These are phyloP conservation scores for Scleroderma bovista DNA, from an alignment of 768 basidiomycete species.

Conservation along the genomic window DNA sequence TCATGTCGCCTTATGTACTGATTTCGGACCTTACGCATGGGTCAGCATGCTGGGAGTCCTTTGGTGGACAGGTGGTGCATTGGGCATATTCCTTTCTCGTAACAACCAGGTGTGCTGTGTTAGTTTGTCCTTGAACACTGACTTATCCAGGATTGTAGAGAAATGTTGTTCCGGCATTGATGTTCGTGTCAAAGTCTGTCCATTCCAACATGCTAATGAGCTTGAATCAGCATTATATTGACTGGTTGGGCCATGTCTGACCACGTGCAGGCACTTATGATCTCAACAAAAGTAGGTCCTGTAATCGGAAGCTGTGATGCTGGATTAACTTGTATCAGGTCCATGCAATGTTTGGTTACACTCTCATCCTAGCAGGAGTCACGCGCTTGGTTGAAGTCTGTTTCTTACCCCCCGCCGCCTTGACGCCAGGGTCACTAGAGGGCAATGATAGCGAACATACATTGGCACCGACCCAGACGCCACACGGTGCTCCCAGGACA, in stretches of 20 bases:
- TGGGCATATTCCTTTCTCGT: conserved; percentile 78
- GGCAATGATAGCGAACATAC: conserved; percentile 69
- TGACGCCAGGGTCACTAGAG: conserved; percentile 22
- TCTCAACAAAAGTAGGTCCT: conserved; percentile 66
- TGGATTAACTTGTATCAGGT: conserved; percentile 41
- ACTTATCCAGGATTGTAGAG: conserved; percentile 36
- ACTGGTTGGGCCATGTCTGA: conserved; percentile 95
- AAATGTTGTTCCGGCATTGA: conserved; percentile 73
- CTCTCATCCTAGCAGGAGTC: conserved; percentile 78
- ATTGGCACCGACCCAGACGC: conserved; percentile 35
- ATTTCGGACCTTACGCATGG: conserved; percentile 1
- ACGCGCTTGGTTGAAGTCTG: conserved; percentile 80
- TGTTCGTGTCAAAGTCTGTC: conserved; percentile 41
- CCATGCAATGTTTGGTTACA: conserved; percentile 79
- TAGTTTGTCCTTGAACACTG: neutral
- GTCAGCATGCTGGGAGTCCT: conserved; percentile 48
- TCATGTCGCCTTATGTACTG: conserved; percentile 8
- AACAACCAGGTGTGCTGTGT: conserved; percentile 55
- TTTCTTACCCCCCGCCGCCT: conserved; percentile 49
- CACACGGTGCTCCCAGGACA: conserved; percentile 12
- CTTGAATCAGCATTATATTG: conserved; percentile 63
- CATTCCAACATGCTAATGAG: neutral
- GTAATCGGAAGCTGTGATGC: neutral
- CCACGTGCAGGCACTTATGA: conserved; percentile 77
- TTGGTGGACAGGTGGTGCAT: conserved; percentile 87